Percentiles rank a stretch among this genome's conserved stretches.
Evolutionary conservation across 768 basidiomycete genomes (phyloP).

Genomic region (Butyriboletus loyo): DNA sequence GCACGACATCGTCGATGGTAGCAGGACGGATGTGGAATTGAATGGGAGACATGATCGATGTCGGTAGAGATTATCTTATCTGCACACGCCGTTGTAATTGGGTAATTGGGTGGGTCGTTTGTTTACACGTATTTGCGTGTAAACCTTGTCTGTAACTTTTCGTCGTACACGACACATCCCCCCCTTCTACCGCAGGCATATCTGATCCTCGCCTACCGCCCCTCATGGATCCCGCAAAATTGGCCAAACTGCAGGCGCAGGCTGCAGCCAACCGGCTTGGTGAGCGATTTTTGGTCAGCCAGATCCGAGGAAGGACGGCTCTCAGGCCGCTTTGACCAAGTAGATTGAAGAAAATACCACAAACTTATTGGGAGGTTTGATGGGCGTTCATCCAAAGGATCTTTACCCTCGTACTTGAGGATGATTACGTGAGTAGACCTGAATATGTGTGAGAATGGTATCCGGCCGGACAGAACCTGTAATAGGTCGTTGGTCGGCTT

Average conservation of each 20-base stretch:
- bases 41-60: conserved; percentile 12
- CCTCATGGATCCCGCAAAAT: conserved; percentile 81
- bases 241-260: conserved; percentile 92
- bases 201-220: conserved; percentile 32
- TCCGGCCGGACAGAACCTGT: conserved; percentile 9
- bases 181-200: conserved; percentile 16
- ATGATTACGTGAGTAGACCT: conserved; percentile 12
- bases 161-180: conserved; percentile 27
- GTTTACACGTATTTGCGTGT: conserved; percentile 29
- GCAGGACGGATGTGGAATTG: conserved; percentile 60
- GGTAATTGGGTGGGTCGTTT: conserved; percentile 4
- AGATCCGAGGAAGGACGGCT: conserved; percentile 11
- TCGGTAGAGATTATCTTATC: conserved; percentile 29
- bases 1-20: conserved; percentile 61
- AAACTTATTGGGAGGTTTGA: not conserved
- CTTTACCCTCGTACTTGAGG: conserved; percentile 14
- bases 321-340: too few species aligned
- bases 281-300: conserved; percentile 42
- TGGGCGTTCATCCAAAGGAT: conserved; percentile 14
- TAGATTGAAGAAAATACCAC: conserved; percentile 14
- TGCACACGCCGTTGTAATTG: not conserved
- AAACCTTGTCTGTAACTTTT: conserved; percentile 37
- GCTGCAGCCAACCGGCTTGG: conserved; percentile 88
- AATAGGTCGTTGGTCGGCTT: too few species aligned
- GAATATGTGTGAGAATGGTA: conserved; percentile 8